These are phyloP conservation scores for Usnea hakonensis DNA, from an alignment of 495 filamentous ascomycete species.

Conservation along the genomic window DNA sequence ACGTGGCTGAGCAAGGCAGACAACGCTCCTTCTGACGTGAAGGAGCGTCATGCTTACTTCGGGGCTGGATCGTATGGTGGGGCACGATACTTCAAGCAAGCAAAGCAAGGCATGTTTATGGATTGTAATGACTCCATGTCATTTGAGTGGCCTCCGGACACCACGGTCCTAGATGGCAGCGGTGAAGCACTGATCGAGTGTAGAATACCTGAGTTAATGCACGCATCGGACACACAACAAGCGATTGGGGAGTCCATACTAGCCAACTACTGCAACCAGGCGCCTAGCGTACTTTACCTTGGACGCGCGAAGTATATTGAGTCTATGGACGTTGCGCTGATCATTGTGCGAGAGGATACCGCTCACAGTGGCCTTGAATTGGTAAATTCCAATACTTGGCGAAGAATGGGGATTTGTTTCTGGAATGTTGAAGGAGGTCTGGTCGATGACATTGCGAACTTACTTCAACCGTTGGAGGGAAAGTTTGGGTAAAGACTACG, in stretches of 20 bases:
- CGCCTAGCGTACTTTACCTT: neutral
- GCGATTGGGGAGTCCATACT: neutral
- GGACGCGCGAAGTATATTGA: neutral
- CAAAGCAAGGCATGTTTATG: neutral
- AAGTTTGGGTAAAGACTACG: neutral
- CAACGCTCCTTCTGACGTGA: neutral
- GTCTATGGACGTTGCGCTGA: neutral
- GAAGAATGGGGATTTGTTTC: neutral
- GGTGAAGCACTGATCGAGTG: neutral
- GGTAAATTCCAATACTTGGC: neutral
- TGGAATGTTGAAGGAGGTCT: neutral
- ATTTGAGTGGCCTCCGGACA: neutral
- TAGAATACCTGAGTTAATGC: neutral
- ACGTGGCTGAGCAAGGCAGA: neutral
- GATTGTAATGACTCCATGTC: neutral
- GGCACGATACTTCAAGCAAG: neutral
- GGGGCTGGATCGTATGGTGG: neutral
- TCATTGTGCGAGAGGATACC: neutral
- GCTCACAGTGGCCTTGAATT: neutral
- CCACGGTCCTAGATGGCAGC: neutral
- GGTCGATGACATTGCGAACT: neutral
- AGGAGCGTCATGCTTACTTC: neutral
- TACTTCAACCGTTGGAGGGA: neutral
- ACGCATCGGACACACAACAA: neutral
- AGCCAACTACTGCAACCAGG: neutral